Conservation (phyloP, 805 yeast species). For the Wickerhamomyces mucosus region DNA sequence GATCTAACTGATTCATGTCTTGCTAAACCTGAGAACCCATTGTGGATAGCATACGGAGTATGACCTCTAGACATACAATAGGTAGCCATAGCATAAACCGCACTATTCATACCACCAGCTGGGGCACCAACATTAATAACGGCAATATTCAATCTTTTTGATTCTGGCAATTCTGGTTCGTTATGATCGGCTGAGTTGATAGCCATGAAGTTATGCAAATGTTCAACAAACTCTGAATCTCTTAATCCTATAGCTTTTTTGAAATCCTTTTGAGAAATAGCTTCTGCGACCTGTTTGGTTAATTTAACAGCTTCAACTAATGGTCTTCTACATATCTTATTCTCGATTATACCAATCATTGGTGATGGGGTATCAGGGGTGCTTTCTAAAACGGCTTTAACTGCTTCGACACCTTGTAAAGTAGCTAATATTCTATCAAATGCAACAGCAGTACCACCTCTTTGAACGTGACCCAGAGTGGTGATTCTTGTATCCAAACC, state of each 20-base stretch:
- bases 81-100: slow-evolving; percentile 81
- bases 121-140: slow-evolving; percentile 95
- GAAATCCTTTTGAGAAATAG: slow-evolving; percentile 72
- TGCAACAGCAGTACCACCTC: slow-evolving; percentile 98
- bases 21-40: slow-evolving; percentile 87
- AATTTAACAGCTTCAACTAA: slow-evolving; percentile 82
- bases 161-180: slow-evolving; percentile 49
- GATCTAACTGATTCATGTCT: slow-evolving; percentile 78
- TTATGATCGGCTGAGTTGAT: slow-evolving; percentile 60
- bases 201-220: slow-evolving; percentile 60
- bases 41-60: slow-evolving; percentile 79
- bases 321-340: slow-evolving; percentile 76
- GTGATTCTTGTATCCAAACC: slow-evolving; percentile 95
- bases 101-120: slow-evolving; percentile 92
- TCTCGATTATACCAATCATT: slow-evolving; percentile 82
- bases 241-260: slow-evolving; percentile 80
- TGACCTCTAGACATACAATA: slow-evolving; percentile 90
- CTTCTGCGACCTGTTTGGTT: slow-evolving; percentile 85
- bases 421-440: slow-evolving; percentile 88
- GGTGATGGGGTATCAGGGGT: slow-evolving; percentile 93
- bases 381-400: slow-evolving; percentile 78
- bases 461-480: slow-evolving; percentile 93
- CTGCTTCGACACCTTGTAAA: slow-evolving; percentile 96
- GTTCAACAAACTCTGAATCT: slow-evolving; percentile 81
- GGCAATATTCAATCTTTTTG: slow-evolving; percentile 63